Evolutionary conservation across 139 green algal genomes (phyloP), one percentile per base, ranked within the genome.

Genomic region (Ulvella scutata): DNA sequence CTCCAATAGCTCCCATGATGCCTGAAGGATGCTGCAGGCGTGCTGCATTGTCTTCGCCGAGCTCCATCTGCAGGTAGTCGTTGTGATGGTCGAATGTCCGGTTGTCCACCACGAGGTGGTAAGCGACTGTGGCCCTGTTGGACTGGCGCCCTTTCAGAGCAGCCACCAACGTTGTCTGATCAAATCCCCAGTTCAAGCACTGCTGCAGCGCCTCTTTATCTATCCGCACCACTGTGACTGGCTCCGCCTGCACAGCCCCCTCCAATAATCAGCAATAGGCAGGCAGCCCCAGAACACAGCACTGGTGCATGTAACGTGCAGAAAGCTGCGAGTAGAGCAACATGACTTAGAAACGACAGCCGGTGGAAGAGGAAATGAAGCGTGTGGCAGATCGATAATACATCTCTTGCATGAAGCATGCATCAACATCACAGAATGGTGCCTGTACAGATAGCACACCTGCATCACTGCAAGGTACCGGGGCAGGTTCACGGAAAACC

Each of bases 381-480:
- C 17, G n/a, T 34, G 31, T n/a, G 51, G 13, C 31, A 34, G 51
- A n/a, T 67, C 6, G 7, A 26, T 29, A 7, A 29, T 10, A 26
- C 51, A 67, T 34, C 33, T 9, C 10, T 36, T 9, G 62, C 23
- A 60, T 28, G 23, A 44, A 28, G 29, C 13, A 43, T 28, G 20
- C 29, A 21, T 10, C 9, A 60, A 44, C 29, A 43, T 74, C 26
- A 43, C n/a, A 51, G 62, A 40, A 43, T 44, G 36, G 62, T n/a
- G n/a, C n/a, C n/a, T n/a, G n/a, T n/a, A n/a, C n/a, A n/a, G n/a
- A n/a, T n/a, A n/a, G n/a, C 77, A 31, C 36, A 87, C 85, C 81
- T 95, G 92, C 85, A 95, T 92, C 7, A 97, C 88, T 4, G 94
- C 94, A 74, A 99, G 86, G 82, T 99, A 99, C 3, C 95, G 80